A percentile compares a stretch with the other conserved stretches of the same genome.
These are phyloP conservation scores for Fusarium sp. DNA, from an alignment of 2,329 filamentous ascomycete genomes.

Conservation along the genomic window DNA sequence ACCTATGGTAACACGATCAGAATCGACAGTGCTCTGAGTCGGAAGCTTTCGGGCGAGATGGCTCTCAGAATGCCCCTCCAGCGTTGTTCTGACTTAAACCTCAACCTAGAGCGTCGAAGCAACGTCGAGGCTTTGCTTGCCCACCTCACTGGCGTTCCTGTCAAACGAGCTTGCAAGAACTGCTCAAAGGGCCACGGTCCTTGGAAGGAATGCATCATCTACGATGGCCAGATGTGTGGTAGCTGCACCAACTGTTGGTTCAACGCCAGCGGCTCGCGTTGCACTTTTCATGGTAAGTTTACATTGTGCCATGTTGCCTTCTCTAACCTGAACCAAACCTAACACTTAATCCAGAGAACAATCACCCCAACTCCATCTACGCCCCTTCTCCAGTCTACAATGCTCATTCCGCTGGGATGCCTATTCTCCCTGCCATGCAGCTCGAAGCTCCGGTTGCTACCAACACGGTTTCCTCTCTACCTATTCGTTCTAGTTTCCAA, in stretches of 20 bases:
- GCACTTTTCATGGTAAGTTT: constrained; percentile 68
- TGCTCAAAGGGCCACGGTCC: constrained; percentile 70
- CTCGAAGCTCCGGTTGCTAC: neutral
- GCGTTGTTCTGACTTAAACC: constrained; percentile 63
- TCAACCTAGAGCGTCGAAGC: constrained; percentile 67
- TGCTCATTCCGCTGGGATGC: constrained; percentile 11
- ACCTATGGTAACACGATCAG: constrained; percentile 60
- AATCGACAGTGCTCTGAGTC: constrained; percentile 66
- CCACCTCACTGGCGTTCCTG: constrained; percentile 64
- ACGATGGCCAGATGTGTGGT: constrained; percentile 69
- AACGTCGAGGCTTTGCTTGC: constrained; percentile 70
- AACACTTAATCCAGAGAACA: constrained; percentile 32
- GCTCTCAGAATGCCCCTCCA: constrained; percentile 63
- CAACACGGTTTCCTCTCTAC: neutral
- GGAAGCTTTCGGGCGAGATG: constrained; percentile 61
- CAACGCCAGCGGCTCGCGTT: constrained; percentile 68
- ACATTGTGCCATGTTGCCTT: neutral
- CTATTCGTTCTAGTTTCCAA: constrained; percentile 39
- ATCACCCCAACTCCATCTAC: constrained; percentile 33
- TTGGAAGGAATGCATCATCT: constrained; percentile 68
- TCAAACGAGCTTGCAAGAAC: constrained; percentile 65
- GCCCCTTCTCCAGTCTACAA: constrained; percentile 10
- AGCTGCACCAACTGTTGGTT: constrained; percentile 73
- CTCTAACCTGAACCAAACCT: neutral
- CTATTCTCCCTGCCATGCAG: constrained; percentile 4